phyloP scores from a whole-genome alignment of 345 rosid species.

The Pistacia atlantica region DNA sequence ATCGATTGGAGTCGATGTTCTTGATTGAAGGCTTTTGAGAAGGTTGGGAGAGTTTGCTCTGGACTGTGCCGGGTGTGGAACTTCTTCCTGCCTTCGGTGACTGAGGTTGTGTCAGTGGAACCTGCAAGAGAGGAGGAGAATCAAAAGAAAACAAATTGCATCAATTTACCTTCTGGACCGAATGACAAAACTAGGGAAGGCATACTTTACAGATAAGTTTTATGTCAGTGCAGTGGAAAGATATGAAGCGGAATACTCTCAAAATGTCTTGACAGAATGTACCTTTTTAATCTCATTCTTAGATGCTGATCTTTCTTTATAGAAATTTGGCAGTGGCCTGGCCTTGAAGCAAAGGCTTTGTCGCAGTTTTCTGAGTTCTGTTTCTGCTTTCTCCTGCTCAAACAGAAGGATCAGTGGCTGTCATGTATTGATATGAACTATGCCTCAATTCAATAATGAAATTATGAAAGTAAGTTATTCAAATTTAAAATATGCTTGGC shows the following conservation, averaged over 20 bases:
- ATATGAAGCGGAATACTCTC: no score
- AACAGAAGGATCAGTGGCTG: conserved; percentile 10
- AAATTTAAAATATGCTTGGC: conserved; percentile 2
- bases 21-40: conserved; percentile 29
- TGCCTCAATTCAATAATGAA: not conserved
- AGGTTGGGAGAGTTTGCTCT: conserved; percentile 24
- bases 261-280: not conserved
- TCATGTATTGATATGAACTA: conserved; percentile 4
- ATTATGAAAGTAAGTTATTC: not conserved
- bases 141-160: not conserved
- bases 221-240: no score
- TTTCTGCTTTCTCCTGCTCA: conserved; percentile 65
- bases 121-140: conserved; percentile 24
- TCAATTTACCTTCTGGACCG: not conserved
- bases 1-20: conserved; percentile 25
- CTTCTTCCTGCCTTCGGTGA: conserved; percentile 30
- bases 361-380: conserved; percentile 61
- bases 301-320: conserved; percentile 50
- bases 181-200: not conserved
- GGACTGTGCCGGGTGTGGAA: conserved; percentile 19
- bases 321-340: conserved; percentile 86
- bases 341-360: conserved; percentile 90
- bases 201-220: not conserved
- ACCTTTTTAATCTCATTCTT: conserved; percentile 54
- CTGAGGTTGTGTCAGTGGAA: conserved; percentile 28